Evolutionary conservation across 306 rosid genomes (phyloP).

Genomic region (apple (Malus domestica)): DNA sequence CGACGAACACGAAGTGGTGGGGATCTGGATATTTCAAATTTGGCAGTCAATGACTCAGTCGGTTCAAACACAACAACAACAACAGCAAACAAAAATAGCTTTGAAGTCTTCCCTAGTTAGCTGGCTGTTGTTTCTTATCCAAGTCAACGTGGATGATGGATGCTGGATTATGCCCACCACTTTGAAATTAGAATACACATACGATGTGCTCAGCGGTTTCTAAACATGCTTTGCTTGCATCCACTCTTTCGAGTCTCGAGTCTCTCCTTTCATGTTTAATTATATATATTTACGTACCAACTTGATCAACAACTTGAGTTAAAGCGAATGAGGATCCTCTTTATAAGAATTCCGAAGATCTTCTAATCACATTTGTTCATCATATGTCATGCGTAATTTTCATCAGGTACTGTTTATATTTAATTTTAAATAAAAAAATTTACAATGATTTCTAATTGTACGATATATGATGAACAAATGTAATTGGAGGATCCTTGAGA

Average conservation of each 20-base stretch:
- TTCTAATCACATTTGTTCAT: rapidly evolving
- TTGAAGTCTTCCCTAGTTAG: not conserved
- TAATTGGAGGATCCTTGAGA: too few relatives aligned
- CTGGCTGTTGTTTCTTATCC: not conserved
- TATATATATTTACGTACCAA: not conserved
- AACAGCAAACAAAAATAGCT: not conserved
- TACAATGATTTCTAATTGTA: rapidly evolving
- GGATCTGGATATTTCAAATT: not conserved
- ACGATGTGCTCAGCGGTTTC: constrained; percentile 11
- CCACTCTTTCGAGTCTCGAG: not conserved
- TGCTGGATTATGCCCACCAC: not conserved
- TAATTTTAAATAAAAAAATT: too few relatives aligned
- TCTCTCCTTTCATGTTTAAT: not conserved
- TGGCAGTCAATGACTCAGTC: not conserved
- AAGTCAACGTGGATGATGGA: not conserved
- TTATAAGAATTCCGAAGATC: rapidly evolving
- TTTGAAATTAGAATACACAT: not conserved
- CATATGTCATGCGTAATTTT: rapidly evolving
- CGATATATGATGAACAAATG: too few relatives aligned
- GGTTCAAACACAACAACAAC: not conserved
- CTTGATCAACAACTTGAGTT: not conserved
- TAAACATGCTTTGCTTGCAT: not conserved
- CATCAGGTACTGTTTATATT: too few relatives aligned
- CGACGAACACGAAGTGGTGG: not conserved
- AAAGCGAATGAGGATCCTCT: too few relatives aligned